These are phyloP conservation scores for Viola odorata DNA, from an alignment of 345 rosid genomes.

Conservation along the genomic window DNA sequence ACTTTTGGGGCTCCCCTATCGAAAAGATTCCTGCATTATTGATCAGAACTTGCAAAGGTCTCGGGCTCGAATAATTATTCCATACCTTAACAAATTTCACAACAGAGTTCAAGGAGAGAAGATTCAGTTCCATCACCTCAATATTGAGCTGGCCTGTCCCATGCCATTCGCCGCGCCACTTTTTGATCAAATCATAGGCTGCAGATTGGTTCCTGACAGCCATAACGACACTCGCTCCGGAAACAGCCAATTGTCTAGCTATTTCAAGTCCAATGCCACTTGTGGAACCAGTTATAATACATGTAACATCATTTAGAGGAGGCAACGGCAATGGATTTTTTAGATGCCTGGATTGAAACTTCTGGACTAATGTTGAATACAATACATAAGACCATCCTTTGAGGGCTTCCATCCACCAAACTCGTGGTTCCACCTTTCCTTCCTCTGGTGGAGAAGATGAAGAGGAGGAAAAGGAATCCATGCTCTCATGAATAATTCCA, in stretches of 20 bases:
- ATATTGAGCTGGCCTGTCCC: conserved; percentile 2
- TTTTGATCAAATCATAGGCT: conserved; percentile 15
- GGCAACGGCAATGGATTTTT: conserved; percentile 8
- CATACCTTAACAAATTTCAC: conserved; percentile 7
- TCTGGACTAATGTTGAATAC: conserved; percentile 5
- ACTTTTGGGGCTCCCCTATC: conserved; percentile 8
- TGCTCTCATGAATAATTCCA: not conserved
- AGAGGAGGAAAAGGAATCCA: not conserved
- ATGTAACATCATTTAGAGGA: not conserved
- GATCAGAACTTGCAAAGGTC: conserved; percentile 9
- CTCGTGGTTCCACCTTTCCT: not conserved
- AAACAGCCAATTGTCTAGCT: conserved; percentile 15
- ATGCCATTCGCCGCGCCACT: conserved; percentile 10
- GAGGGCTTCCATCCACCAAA: conserved; percentile 10
- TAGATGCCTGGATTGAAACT: conserved; percentile 5
- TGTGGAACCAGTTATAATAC: conserved; percentile 11
- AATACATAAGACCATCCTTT: conserved; percentile 9
- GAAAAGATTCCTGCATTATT: conserved; percentile 16
- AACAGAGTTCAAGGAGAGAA: conserved; percentile 12
- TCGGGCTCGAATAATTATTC: conserved; percentile 1
- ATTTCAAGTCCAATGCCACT: conserved; percentile 14
- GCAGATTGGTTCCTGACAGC: conserved; percentile 11
- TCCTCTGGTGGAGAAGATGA: too few relatives aligned
- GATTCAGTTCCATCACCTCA: conserved; percentile 15
- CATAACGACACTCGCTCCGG: conserved; percentile 18